These are phyloP conservation scores for Brassica incana DNA, from an alignment of 345 rosid species.

Conservation along the genomic window DNA sequence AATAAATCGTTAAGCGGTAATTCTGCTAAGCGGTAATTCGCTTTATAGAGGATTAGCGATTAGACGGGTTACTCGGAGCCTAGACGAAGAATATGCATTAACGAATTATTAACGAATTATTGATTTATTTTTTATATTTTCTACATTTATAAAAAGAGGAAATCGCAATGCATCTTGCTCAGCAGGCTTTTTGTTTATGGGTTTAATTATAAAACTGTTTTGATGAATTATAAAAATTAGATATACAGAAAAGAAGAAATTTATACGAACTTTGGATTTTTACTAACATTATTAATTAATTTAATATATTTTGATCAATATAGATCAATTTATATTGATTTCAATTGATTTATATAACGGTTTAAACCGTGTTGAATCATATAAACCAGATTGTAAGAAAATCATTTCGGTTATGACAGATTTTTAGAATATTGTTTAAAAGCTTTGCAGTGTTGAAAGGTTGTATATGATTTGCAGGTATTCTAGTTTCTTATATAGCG, in stretches of 20 bases:
- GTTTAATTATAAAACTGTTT: neutral
- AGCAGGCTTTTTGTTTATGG: too few species aligned
- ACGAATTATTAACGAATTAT: too few species aligned
- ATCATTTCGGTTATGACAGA: neutral
- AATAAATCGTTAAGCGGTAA: neutral
- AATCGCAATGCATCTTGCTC: too few species aligned
- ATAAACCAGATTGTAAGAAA: neutral
- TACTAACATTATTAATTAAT: neutral
- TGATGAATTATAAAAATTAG: neutral
- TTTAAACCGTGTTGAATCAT: too few species aligned
- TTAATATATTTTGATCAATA: too few species aligned
- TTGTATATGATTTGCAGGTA: conserved; percentile 55
- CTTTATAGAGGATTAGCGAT: neutral
- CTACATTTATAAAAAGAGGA: too few species aligned
- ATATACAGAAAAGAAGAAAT: too few species aligned
- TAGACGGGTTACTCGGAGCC: neutral
- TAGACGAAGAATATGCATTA: too few species aligned
- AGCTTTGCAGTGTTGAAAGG: neutral
- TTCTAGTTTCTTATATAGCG: conserved; percentile 71
- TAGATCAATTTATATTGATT: too few species aligned
- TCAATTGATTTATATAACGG: too few species aligned
- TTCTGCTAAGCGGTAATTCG: too few species aligned
- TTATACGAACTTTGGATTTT: neutral
- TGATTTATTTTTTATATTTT: too few species aligned
- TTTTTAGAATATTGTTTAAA: neutral